Evolutionary conservation across 345 rosid genomes (phyloP).

Genomic region (Fremontodendron californicum): DNA sequence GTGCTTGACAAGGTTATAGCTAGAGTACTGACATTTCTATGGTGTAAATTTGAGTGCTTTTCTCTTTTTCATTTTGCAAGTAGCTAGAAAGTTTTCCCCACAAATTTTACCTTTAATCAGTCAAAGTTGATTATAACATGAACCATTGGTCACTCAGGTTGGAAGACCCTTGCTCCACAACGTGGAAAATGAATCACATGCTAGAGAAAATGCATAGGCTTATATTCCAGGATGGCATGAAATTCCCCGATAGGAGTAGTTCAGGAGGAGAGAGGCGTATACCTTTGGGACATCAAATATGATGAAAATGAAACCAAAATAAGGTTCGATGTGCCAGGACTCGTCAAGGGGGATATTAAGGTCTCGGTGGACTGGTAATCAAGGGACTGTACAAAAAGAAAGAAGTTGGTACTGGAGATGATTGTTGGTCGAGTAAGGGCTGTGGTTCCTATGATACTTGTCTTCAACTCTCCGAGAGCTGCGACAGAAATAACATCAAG

Average conservation of each 20-base stretch:
- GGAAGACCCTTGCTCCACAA: conserved; percentile 55
- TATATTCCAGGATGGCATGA: too few relatives aligned
- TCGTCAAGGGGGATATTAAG: conserved; percentile 61
- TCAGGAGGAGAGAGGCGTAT: conserved; percentile 37
- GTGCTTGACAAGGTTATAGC: too few relatives aligned
- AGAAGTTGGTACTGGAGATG: conserved; percentile 24
- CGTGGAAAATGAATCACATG: conserved; percentile 72
- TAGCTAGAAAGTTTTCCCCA: too few relatives aligned
- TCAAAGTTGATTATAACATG: too few relatives aligned
- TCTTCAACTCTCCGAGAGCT: too few relatives aligned
- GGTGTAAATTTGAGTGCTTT: too few relatives aligned
- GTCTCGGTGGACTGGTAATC: conserved; percentile 54
- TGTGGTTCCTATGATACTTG: too few relatives aligned
- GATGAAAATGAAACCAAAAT: conserved; percentile 65
- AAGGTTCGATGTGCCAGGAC: conserved; percentile 82
- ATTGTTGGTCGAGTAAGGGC: conserved; percentile 43
- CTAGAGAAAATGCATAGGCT: conserved; percentile 65
- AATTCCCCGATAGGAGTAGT: too few relatives aligned
- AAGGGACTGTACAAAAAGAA: conserved; percentile 58
- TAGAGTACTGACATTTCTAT: too few relatives aligned
- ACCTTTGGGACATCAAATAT: conserved; percentile 71
- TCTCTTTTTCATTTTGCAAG: too few relatives aligned
- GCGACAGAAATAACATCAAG: conserved; percentile 48
- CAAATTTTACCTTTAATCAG: too few relatives aligned
- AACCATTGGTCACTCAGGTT: conserved; percentile 34